Evolutionary conservation across 2,329 filamentous ascomycete species (phyloP).

Genomic region (Ceratocystis lukuohia): DNA sequence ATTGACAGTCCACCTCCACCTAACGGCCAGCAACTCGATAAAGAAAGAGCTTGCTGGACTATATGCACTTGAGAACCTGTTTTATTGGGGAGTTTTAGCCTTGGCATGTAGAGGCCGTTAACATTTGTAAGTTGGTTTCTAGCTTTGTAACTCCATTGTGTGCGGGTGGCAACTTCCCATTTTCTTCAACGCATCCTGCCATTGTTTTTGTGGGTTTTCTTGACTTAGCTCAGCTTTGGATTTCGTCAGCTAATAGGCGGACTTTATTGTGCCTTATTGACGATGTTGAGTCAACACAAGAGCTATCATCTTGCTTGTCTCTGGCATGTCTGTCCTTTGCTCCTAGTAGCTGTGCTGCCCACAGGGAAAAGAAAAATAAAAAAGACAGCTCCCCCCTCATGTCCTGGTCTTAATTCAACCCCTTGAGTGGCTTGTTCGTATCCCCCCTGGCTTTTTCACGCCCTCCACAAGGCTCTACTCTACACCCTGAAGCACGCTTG

Average conservation of each 20-base stretch:
- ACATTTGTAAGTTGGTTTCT: neutral
- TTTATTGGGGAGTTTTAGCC: too few species aligned
- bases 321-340: neutral
- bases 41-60: too few species aligned
- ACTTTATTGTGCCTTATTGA: neutral
- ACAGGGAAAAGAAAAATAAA: neutral
- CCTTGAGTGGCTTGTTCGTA: slow-evolving; percentile 3
- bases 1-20: neutral
- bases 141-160: neutral
- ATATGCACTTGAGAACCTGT: too few species aligned
- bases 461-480: neutral
- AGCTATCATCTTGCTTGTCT: neutral
- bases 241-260: neutral
- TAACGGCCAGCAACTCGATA: neutral
- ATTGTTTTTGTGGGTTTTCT: neutral
- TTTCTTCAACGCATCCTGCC: slow-evolving; percentile 6
- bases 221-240: neutral
- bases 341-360: neutral
- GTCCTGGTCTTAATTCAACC: neutral
- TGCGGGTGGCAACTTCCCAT: neutral
- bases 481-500: neutral
- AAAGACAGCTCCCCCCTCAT: neutral
- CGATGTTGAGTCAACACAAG: neutral
- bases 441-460: neutral
- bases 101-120: neutral